Evolutionary conservation across 352 stramenopile species (phyloP), one percentile per base, ranked within the genome.

Genomic region (Phytophthora colocasiae): DNA sequence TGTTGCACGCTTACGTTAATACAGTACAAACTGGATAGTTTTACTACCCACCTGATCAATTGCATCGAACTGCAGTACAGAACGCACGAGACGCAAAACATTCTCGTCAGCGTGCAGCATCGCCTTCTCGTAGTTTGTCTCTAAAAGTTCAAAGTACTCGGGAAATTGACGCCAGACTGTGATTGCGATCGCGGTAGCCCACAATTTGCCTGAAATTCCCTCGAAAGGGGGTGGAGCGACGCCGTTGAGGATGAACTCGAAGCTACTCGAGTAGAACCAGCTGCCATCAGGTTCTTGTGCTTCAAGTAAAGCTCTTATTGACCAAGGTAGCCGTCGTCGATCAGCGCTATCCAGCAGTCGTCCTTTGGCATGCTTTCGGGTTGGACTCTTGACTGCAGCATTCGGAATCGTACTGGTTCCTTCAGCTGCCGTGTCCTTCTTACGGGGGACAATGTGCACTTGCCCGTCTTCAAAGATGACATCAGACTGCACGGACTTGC

Each of bases 71-170:
- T 87, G 77, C 14, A 91, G 50, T n/a, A 76, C 63, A 4, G 59
- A 17, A 5, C 68, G 73, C 1, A 82, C 81, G 7, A 82, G 61
- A 3, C 49, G 67, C n/a, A 91, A 36, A 4, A 92, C 73, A 40
- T 73, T 71, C 22, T 92, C 80, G 46, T 91, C 81, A 0, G 79
- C 74, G 46, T 92, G 81, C 9, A 91, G 69, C 72, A 87, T 79
- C 3, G 81, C 84, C 39, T 80, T 82, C 8, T 79, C 59, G 39
- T 92, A 91, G 19, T 81, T 56, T 27, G 63, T 64, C 51, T 90
- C 70, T 14, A 92, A 72, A 43, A 80, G 61, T n/a, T 70, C 52
- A 54, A 91, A 92, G 38, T 67, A 81, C 67, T 87, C 84, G 36
- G 84, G 84, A 22, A 63, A 80, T 53, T 92, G 84, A 1, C 81